Evolutionary conservation across 202 grass and related monocot genomes (phyloP), one percentile per base, ranked within the genome.

Genomic region (Elaeis oleifera): DNA sequence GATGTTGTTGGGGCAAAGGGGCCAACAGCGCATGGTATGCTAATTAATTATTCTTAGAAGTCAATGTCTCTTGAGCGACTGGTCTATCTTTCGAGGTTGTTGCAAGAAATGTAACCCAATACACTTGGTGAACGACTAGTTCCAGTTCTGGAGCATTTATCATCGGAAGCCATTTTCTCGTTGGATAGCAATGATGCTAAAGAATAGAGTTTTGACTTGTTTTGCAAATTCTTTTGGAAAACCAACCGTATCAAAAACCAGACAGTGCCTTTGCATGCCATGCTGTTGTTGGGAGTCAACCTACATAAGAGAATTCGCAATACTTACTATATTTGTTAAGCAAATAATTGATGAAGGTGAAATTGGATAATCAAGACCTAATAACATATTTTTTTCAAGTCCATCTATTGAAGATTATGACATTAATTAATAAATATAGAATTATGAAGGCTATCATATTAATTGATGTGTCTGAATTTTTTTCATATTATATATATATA

Each of bases 81-180:
- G 84, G 61, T 73, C 80, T 80, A 25, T 81, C 84, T 67, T 89
- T 92, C 20, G 82, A 72, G 81, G 81, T 72, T 74, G 84, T 61
- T 28, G 85, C 80, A 69, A 97, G 82, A 97, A 77, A 83, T 97
- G 92, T 63, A 97, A 74, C 23, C 94, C 50, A 92, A 73, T 5
- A 77, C 56, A 61, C 63, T 61, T 61, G 71, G 73, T 3, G 75
- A 75, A 57, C 75, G 71, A 65, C 71, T 80, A 70, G 75, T 80
- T 50, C 62, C 57, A 92, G 65, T 61, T 61, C 86, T 85, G 74
- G 48, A 18, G 20, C 67, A 57, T 23, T 54, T 48, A 20, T 20
- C 20, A 24, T 80, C 61, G 54, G 56, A 73, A 69, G 68, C 66
- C 29, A 54, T 75, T 83, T 84, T 86, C 24, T 82, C 72, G 68